These are phyloP conservation scores for Saturnispora serradocipensis DNA, from an alignment of 805 yeast species.

Conservation along the genomic window DNA sequence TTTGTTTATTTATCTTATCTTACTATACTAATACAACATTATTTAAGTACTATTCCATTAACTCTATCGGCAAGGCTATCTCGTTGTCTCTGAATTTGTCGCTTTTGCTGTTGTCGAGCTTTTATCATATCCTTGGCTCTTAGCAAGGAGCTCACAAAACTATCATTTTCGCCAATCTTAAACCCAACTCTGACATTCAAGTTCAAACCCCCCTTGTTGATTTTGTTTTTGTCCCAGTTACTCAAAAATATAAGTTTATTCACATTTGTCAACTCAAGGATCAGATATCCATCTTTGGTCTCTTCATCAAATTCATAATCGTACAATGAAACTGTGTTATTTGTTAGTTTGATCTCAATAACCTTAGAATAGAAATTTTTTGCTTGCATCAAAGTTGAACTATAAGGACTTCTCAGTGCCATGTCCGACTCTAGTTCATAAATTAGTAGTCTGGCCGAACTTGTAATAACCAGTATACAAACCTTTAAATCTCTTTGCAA, in stretches of 20 bases:
- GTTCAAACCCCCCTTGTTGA: constrained; percentile 27
- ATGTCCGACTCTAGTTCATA: constrained; percentile 27
- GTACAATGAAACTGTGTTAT: constrained; percentile 59
- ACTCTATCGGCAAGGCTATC: neutral
- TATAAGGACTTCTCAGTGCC: constrained; percentile 25
- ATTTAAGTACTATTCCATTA: neutral
- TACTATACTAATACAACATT: neutral
- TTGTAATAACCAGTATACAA: constrained; percentile 29
- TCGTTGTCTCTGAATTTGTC: constrained; percentile 3
- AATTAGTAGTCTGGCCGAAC: constrained; percentile 28
- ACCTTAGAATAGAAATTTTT: constrained; percentile 29
- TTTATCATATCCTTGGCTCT: constrained; percentile 51
- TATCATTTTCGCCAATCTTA: constrained; percentile 38
- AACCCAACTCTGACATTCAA: constrained; percentile 29
- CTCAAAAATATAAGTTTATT: constrained; percentile 50
- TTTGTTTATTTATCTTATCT: neutral
- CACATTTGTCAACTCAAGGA: constrained; percentile 49
- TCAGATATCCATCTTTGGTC: constrained; percentile 49
- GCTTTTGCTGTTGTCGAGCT: constrained; percentile 9
- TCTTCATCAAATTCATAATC: constrained; percentile 68
- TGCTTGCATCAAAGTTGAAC: constrained; percentile 32
- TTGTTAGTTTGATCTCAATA: constrained; percentile 36
- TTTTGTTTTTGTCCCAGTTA: constrained; percentile 30
- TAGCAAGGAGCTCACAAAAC: constrained; percentile 65
- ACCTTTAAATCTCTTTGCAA: constrained; percentile 25